These are phyloP conservation scores for Aspergillus nanangensis DNA, from an alignment of 495 filamentous ascomycete genomes.

Conservation along the genomic window DNA sequence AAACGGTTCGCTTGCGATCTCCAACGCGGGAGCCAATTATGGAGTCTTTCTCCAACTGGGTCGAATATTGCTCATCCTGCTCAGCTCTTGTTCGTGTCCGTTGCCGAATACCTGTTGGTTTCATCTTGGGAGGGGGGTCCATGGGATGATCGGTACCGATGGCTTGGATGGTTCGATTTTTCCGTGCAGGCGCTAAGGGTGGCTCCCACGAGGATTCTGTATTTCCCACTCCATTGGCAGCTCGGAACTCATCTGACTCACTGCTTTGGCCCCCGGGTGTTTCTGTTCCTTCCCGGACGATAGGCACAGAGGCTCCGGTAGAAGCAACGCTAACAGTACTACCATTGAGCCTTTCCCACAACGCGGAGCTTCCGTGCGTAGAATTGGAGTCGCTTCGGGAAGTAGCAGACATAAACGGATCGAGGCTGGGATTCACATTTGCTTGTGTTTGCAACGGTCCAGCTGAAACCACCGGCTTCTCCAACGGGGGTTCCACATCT, in stretches of 20 bases:
- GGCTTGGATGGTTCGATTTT: slow-evolving; percentile 54
- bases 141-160: slow-evolving; percentile 43
- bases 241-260: slow-evolving; percentile 39
- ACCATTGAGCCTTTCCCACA: slow-evolving; percentile 56
- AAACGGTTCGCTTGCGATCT: slow-evolving; percentile 80
- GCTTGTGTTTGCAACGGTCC: slow-evolving; percentile 38
- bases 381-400: slow-evolving; percentile 34
- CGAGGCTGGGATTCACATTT: slow-evolving; percentile 36
- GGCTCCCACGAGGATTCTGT: slow-evolving; percentile 47
- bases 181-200: slow-evolving; percentile 63
- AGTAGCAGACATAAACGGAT: slow-evolving; percentile 44
- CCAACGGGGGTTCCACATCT: slow-evolving; percentile 29
- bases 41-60: slow-evolving; percentile 30
- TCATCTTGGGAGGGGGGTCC: slow-evolving; percentile 64
- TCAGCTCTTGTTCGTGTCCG: slow-evolving; percentile 47
- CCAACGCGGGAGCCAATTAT: slow-evolving; percentile 30
- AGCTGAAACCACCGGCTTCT: slow-evolving; percentile 32
- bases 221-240: slow-evolving; percentile 28
- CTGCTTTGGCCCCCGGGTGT: slow-evolving; percentile 40
- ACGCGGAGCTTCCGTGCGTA: slow-evolving; percentile 46
- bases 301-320: slow-evolving; percentile 17
- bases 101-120: slow-evolving; percentile 46
- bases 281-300: slow-evolving; percentile 37
- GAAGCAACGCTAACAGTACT: slow-evolving; percentile 37
- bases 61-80: slow-evolving; percentile 39